Evolutionary conservation across 2,329 filamentous ascomycete species (phyloP).

Genomic region (Myotisia sp.): DNA sequence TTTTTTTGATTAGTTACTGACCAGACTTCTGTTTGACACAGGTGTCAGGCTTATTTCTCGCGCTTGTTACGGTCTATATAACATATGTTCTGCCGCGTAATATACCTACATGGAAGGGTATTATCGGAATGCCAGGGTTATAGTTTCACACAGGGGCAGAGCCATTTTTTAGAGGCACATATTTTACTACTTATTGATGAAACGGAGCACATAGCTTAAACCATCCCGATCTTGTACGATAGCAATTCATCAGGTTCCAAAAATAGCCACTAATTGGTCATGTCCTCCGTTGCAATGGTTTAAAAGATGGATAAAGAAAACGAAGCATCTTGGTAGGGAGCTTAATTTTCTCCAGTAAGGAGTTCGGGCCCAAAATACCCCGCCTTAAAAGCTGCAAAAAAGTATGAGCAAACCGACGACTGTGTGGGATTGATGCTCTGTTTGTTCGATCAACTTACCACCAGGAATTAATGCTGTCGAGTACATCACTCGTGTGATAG

Average conservation of each 20-base stretch:
- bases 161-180: no score
- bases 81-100: conserved; percentile 39
- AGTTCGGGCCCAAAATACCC: conserved; percentile 26
- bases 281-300: no score
- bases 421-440: no score
- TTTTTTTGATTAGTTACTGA: conserved; percentile 3
- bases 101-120: conserved; percentile 29
- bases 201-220: no score
- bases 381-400: conserved; percentile 22
- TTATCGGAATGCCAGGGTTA: conserved; percentile 33
- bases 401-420: conserved; percentile 9
- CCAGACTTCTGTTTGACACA: conserved; percentile 15
- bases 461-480: conserved; percentile 42
- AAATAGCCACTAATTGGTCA: no score
- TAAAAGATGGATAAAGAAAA: no score
- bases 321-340: not conserved
- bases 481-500: conserved; percentile 46
- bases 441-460: conserved; percentile 35
- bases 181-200: no score
- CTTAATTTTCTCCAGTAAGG: conserved; percentile 3
- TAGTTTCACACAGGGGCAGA: conserved; percentile 16
- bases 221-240: no score
- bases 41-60: conserved; percentile 38
- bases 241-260: no score
- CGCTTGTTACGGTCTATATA: conserved; percentile 34